Evolutionary conservation across 495 filamentous ascomycete genomes (phyloP).

Genomic region (Aspergillus diversus): DNA sequence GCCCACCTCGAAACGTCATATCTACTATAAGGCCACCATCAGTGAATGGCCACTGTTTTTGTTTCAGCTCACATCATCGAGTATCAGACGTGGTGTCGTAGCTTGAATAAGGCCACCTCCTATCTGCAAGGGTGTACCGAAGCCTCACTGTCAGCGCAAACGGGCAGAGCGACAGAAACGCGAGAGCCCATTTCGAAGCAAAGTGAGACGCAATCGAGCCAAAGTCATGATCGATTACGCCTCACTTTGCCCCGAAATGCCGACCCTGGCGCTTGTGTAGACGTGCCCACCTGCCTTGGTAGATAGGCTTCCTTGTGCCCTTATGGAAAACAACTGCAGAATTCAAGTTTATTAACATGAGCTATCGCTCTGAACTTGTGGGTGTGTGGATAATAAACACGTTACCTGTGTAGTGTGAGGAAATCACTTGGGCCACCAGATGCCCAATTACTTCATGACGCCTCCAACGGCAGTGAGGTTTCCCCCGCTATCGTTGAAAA

Average conservation of each 20-base stretch:
- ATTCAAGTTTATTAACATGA: background rate
- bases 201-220: too few species aligned
- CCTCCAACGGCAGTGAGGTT: background rate
- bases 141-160: too few species aligned
- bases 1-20: background rate
- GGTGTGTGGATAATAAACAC: background rate
- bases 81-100: background rate
- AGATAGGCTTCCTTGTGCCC: too few species aligned
- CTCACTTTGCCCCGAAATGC: too few species aligned
- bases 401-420: background rate
- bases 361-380: background rate
- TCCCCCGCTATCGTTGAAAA: slow-evolving; percentile 6
- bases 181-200: too few species aligned
- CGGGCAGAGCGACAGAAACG: too few species aligned
- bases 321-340: background rate
- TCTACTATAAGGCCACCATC: too few species aligned
- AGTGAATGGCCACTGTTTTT: background rate
- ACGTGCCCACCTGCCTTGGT: too few species aligned
- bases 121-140: too few species aligned
- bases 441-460: slow-evolving; percentile 4
- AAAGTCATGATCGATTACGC: too few species aligned
- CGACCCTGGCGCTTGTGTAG: too few species aligned
- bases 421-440: slow-evolving; percentile 7
- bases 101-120: background rate
- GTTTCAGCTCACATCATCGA: background rate